A percentile compares a stretch with the other conserved stretches of the same genome.
Evolutionary conservation across 768 basidiomycete genomes (phyloP).

Genomic region (Ramaria sp.): DNA sequence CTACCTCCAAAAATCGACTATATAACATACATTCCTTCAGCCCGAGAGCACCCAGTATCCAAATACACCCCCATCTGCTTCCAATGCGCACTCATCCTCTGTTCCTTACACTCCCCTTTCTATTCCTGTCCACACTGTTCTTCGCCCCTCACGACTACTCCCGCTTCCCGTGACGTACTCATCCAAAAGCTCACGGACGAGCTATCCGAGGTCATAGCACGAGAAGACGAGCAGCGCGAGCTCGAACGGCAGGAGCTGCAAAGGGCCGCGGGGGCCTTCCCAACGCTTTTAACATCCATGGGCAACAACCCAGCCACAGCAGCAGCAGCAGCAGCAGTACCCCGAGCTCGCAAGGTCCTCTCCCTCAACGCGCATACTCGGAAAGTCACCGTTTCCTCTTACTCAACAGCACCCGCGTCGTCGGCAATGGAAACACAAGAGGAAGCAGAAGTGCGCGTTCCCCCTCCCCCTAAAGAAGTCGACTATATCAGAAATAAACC

Average conservation of each 20-base stretch:
- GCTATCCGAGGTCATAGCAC: slow-evolving; percentile 30
- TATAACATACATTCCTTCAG: slow-evolving; percentile 21
- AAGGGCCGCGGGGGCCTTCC: slow-evolving; percentile 49
- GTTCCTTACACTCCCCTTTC: slow-evolving; percentile 42
- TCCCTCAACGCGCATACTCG: slow-evolving; percentile 45
- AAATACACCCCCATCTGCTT: slow-evolving; percentile 42
- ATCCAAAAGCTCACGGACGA: slow-evolving; percentile 32
- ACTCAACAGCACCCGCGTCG: slow-evolving; percentile 25
- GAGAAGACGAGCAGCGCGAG: slow-evolving; percentile 39
- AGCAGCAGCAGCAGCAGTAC: slow-evolving; percentile 16
- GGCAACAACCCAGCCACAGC: slow-evolving; percentile 12
- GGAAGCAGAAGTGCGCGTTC: slow-evolving; percentile 27
- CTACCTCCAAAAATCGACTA: neutral
- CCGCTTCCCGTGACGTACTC: slow-evolving; percentile 24
- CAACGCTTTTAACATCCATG: slow-evolving; percentile 28
- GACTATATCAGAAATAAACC: slow-evolving; percentile 21
- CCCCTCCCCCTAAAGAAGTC: slow-evolving; percentile 27
- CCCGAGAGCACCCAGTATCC: slow-evolving; percentile 48
- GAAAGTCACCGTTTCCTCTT: slow-evolving; percentile 43
- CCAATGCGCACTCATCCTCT: slow-evolving; percentile 53
- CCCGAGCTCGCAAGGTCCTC: slow-evolving; percentile 43
- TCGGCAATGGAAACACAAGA: slow-evolving; percentile 23
- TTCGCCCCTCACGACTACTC: slow-evolving; percentile 26
- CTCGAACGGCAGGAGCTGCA: slow-evolving; percentile 37
- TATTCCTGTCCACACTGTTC: slow-evolving; percentile 46